These are phyloP conservation scores for Yamadazyma songkhlaensis DNA, from an alignment of 1,139 yeast species.

Conservation along the genomic window DNA sequence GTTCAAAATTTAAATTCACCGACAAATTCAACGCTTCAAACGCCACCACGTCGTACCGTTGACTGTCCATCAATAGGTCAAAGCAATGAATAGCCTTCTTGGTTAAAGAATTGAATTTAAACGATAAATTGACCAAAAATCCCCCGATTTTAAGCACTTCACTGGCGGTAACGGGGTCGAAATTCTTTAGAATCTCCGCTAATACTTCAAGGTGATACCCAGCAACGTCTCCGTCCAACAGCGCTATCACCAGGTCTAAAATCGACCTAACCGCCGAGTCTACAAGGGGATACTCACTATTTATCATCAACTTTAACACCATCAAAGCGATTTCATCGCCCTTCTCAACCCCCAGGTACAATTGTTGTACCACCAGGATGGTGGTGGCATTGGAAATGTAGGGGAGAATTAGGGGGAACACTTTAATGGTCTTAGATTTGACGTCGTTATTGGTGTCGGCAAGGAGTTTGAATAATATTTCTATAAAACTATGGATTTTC, in stretches of 20 bases:
- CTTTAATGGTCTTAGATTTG: constrained; percentile 69
- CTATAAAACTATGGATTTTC: constrained; percentile 39
- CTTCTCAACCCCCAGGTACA: constrained; percentile 18
- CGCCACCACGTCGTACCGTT: constrained; percentile 2
- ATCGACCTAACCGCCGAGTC: constrained; percentile 21
- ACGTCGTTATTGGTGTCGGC: constrained; percentile 73
- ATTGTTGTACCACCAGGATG: constrained; percentile 21
- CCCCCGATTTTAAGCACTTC: constrained; percentile 39
- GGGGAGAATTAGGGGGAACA: constrained; percentile 45
- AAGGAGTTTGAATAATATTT: constrained; percentile 51
- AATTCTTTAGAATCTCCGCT: constrained; percentile 52
- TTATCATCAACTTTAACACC: constrained; percentile 65
- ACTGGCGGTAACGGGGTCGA: constrained; percentile 46
- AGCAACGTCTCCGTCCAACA: constrained; percentile 15
- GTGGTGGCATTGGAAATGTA: constrained; percentile 25
- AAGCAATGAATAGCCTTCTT: constrained; percentile 57
- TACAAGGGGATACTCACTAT: constrained; percentile 23
- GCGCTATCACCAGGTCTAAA: constrained; percentile 21
- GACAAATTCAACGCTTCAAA: constrained; percentile 8
- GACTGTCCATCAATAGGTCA: constrained; percentile 26
- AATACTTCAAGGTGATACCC: constrained; percentile 66
- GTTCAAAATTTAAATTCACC: constrained; percentile 7
- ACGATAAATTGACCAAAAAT: constrained; percentile 39
- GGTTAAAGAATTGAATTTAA: constrained; percentile 41
- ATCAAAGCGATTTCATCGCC: constrained; percentile 23